A percentile compares a stretch with the other conserved stretches of the same genome.
These are phyloP conservation scores for Pleurozium schreberi DNA, from an alignment of 225 moss, liverwort and hornwort genomes.

Conservation along the genomic window DNA sequence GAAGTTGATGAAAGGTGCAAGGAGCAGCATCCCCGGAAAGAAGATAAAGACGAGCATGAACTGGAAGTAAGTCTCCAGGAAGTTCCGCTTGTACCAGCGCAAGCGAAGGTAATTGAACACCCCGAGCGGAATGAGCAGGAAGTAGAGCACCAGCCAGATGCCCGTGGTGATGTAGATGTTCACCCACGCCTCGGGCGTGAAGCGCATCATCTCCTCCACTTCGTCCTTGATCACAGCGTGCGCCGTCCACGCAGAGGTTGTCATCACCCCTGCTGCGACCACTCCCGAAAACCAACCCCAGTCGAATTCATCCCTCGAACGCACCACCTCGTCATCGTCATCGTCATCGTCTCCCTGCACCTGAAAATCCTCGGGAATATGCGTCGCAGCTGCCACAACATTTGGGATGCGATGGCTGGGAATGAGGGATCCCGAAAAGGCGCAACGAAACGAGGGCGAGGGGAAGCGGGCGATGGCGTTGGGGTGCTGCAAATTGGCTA, in stretches of 20 bases:
- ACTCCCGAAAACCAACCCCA: background rate
- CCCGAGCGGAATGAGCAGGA: constrained; percentile 51
- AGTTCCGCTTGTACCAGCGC: constrained; percentile 80
- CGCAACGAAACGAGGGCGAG: background rate
- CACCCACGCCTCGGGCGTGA: constrained; percentile 22
- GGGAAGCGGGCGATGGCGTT: background rate
- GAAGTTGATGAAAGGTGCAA: constrained; percentile 41
- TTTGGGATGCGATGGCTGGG: background rate
- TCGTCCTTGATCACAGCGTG: background rate
- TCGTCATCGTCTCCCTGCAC: background rate
- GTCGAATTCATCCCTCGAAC: background rate
- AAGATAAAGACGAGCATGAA: constrained; percentile 88
- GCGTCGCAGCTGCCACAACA: background rate
- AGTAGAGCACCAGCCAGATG: constrained; percentile 33
- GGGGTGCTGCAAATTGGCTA: background rate
- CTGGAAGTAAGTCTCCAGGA: constrained; percentile 66
- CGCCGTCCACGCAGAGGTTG: background rate
- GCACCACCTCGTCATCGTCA: background rate
- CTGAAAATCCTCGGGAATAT: background rate
- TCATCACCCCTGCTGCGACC: background rate
- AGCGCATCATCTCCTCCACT: constrained; percentile 29
- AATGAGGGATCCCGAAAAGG: background rate
- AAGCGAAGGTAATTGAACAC: constrained; percentile 66
- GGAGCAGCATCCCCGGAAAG: constrained; percentile 68
- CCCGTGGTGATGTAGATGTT: constrained; percentile 24